A percentile compares a stretch with the other conserved stretches of the same genome.
phyloP scores from a whole-genome alignment of 129 eudicot genomes.

The Helianthus annuus region DNA sequence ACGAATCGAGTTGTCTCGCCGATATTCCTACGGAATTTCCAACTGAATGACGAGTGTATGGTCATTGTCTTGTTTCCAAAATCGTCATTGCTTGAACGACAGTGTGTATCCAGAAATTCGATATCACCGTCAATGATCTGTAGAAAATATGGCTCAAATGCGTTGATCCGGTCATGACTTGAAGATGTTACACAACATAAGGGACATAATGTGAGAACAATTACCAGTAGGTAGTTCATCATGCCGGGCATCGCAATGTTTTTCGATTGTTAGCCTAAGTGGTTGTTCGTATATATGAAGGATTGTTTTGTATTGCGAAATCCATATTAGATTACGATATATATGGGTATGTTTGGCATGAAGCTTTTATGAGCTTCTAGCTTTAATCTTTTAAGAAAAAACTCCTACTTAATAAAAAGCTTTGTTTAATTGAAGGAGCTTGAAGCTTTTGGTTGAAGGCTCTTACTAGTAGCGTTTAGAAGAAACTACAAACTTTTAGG shows the following conservation, averaged over 20 bases:
- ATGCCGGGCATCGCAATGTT: neutral
- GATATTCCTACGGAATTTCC: neutral
- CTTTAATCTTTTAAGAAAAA: too few relatives aligned
- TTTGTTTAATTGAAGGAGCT: too few relatives aligned
- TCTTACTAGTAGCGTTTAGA: too few relatives aligned
- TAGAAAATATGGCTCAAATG: neutral
- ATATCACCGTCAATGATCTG: neutral
- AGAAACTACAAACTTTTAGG: too few relatives aligned
- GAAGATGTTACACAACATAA: neutral
- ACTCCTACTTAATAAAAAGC: too few relatives aligned
- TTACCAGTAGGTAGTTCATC: neutral
- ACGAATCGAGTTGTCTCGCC: neutral
- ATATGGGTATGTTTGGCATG: too few relatives aligned
- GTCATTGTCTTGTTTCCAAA: neutral
- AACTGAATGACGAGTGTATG: neutral
- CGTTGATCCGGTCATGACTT: neutral
- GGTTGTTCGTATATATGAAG: neutral
- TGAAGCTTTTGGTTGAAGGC: too few relatives aligned
- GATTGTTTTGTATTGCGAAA: neutral
- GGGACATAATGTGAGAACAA: neutral
- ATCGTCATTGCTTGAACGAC: neutral
- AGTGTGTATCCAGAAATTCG: neutral
- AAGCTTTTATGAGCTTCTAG: too few relatives aligned
- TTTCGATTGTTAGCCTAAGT: neutral
- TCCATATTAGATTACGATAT: too few relatives aligned